These are phyloP conservation scores for Agroathelia rolfsii DNA, from an alignment of 1,284 basidiomycete genomes.

Conservation along the genomic window DNA sequence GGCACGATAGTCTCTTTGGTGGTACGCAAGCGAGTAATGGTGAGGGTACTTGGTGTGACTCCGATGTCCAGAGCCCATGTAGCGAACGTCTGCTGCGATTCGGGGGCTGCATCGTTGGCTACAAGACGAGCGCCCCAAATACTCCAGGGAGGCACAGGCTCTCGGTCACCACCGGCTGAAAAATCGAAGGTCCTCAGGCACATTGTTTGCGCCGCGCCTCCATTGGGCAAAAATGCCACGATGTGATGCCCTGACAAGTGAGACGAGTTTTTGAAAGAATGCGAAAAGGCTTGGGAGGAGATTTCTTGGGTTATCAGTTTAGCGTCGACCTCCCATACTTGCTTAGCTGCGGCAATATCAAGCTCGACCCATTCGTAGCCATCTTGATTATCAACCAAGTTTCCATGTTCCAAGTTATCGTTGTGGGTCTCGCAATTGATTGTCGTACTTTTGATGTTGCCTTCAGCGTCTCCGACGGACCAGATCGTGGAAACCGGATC, in stretches of 20 bases:
- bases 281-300: too few relatives aligned
- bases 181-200: slow-evolving; percentile 22
- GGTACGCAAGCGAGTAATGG: slow-evolving; percentile 40
- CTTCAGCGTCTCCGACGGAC: slow-evolving; percentile 1
- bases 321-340: slow-evolving; percentile 28
- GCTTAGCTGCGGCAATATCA: slow-evolving; percentile 19
- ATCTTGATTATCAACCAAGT: neutral
- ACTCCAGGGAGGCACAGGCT: slow-evolving; percentile 11
- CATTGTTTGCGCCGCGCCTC: slow-evolving; percentile 37
- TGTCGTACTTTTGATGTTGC: slow-evolving; percentile 4
- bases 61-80: slow-evolving; percentile 44
- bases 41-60: slow-evolving; percentile 27
- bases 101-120: slow-evolving; percentile 6
- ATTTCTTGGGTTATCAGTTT: too few relatives aligned
- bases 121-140: slow-evolving; percentile 30
- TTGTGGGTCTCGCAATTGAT: slow-evolving; percentile 8
- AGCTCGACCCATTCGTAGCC: slow-evolving; percentile 14
- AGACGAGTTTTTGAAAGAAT: slow-evolving; percentile 12
- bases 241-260: slow-evolving; percentile 6
- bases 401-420: slow-evolving; percentile 3
- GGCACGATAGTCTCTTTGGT: slow-evolving; percentile 24
- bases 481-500: slow-evolving; percentile 21
- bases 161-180: slow-evolving; percentile 17
- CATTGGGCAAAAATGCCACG: slow-evolving; percentile 35
- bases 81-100: slow-evolving; percentile 26